Base-by-base conservation (phyloP, 495 filamentous ascomycete species). In the Penicillium mononematosum region DNA sequence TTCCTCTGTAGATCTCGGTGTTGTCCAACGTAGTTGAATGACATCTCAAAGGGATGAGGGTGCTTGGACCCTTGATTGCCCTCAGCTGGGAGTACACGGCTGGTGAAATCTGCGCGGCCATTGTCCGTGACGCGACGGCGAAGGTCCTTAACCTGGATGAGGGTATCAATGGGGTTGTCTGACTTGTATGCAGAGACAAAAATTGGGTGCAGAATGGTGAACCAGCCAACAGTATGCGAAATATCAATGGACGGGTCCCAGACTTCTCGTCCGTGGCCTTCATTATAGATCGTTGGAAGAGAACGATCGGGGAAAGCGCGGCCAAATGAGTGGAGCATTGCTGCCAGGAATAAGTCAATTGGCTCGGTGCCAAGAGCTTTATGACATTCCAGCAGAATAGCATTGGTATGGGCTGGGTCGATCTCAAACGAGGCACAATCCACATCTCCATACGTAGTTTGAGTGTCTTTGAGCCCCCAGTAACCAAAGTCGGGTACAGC, bases 21-120 rank as follows among this genome's bases (percentile, higher is more conserved):
- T 17, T 83, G 77, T 0, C 85, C 87, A 12, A 85, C 76, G 58
- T 90, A 89, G 60, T 86, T 88, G 68, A 90, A 88, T 2, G 82
- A 81, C 38, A 90, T 81, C 68, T 90, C 88, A 58, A 89, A 81
- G 6, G 86, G 87, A 67, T 75, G 82, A 3, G 80, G 81, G 16
- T 75, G 66, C 22, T 64, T 55, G 41, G 77, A 78, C 29, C 60
- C 59, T 38, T 79, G 72, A 4, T 72, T 60, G 0, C 55, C 61
- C 29, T 77, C 77, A 4, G 71, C 63, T 2, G 75, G 71, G 34
- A 83, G 71, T 25, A 83, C 73, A 9, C 81, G 76, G 31, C 68
- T 70, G 1, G 72, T 75, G 56, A 83, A 85, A 47, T 79, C 76
- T 6, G 75, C 71, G 25, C 78, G 67, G 14, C 82, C 82, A 59